Evolutionary conservation across 306 rosid genomes (phyloP).

Genomic region (Geum urbanum): DNA sequence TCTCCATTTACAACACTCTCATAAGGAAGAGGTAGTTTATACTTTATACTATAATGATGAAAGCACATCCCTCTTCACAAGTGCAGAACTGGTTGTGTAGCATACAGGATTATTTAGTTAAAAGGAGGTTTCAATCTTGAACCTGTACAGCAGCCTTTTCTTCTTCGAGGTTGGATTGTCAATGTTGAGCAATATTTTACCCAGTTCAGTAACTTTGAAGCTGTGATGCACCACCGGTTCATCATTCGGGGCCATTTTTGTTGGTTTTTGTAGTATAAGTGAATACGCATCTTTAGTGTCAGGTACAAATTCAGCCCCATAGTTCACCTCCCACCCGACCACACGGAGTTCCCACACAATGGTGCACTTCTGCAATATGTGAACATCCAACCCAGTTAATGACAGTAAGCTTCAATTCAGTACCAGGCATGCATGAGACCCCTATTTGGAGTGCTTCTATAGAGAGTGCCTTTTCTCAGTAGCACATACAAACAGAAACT

Average conservation of each 20-base stretch:
- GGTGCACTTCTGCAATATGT: constrained; percentile 65
- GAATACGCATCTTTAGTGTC: constrained; percentile 54
- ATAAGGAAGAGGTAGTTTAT: constrained; percentile 27
- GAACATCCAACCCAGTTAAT: constrained; percentile 6
- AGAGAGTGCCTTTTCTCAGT: background rate
- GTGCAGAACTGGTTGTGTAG: constrained; percentile 9
- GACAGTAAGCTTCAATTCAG: constrained; percentile 1
- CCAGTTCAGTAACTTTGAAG: constrained; percentile 78
- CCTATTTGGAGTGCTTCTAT: background rate
- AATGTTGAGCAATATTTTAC: constrained; percentile 66
- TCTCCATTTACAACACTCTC: constrained; percentile 37
- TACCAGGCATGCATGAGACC: background rate
- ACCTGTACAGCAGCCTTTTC: constrained; percentile 93
- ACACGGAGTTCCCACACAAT: constrained; percentile 95
- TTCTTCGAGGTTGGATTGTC: constrained; percentile 76
- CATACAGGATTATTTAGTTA: constrained; percentile 25
- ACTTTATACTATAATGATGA: constrained; percentile 3
- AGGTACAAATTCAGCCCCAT: constrained; percentile 80
- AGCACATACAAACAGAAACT: background rate
- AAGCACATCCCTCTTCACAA: constrained; percentile 27
- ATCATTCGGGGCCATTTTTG: constrained; percentile 62
- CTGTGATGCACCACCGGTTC: constrained; percentile 67
- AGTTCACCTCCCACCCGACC: constrained; percentile 95
- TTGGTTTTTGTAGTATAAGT: constrained; percentile 65
- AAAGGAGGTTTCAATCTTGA: constrained; percentile 62